Evolutionary conservation across 1,284 basidiomycete species (phyloP).

Genomic region (Ganoderma resinaceum): DNA sequence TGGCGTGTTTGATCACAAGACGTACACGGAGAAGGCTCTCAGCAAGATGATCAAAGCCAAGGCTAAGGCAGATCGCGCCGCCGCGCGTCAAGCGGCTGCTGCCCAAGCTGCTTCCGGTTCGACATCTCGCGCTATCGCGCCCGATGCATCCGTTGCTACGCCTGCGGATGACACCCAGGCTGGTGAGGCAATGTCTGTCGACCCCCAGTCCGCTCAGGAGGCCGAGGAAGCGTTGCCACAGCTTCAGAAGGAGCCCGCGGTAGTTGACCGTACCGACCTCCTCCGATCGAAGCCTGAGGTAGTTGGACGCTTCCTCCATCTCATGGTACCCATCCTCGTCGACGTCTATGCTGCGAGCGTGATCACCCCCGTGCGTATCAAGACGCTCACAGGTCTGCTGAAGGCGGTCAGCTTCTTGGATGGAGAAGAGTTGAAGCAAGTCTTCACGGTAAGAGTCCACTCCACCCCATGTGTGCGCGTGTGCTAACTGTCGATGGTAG

Average conservation of each 20-base stretch:
- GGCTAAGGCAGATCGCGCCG: slow-evolving; percentile 77
- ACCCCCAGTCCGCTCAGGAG: slow-evolving; percentile 42
- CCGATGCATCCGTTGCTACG: slow-evolving; percentile 40
- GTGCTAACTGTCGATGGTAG: slow-evolving; percentile 47
- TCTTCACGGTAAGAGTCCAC: slow-evolving; percentile 68
- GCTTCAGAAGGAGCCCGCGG: slow-evolving; percentile 44
- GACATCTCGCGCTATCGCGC: slow-evolving; percentile 34
- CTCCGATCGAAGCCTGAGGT: slow-evolving; percentile 78
- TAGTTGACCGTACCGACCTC: slow-evolving; percentile 69
- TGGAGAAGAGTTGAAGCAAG: slow-evolving; percentile 73
- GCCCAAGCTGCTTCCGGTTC: slow-evolving; percentile 23
- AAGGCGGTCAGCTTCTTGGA: slow-evolving; percentile 92
- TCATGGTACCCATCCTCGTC: slow-evolving; percentile 90
- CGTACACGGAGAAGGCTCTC: slow-evolving; percentile 89
- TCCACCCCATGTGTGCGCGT: slow-evolving; percentile 8
- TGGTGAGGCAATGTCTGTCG: slow-evolving; percentile 32
- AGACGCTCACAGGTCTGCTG: slow-evolving; percentile 85
- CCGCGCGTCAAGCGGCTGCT: slow-evolving; percentile 59
- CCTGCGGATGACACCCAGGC: slow-evolving; percentile 38
- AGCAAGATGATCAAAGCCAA: slow-evolving; percentile 76
- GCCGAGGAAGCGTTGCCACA: slow-evolving; percentile 38
- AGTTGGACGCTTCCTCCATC: slow-evolving; percentile 84
- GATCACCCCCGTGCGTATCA: slow-evolving; percentile 82
- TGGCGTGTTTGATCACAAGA: slow-evolving; percentile 92
- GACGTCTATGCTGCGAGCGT: slow-evolving; percentile 97